Base-by-base conservation (phyloP, 305 asterid species). In the Fraxinus paxiana region DNA sequence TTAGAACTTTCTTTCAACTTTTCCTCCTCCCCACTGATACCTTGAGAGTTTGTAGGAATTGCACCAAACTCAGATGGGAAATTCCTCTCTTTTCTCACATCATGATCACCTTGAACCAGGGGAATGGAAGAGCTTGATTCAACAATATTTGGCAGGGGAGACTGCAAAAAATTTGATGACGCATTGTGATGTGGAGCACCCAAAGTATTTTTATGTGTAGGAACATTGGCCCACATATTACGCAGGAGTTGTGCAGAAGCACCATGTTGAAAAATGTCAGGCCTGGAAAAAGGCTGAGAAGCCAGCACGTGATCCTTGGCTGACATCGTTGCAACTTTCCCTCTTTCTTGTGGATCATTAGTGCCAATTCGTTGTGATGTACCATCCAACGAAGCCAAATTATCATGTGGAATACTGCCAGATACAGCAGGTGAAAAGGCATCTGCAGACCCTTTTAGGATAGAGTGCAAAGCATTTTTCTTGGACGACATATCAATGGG, bases 71-170 rank as follows among this genome's bases (percentile, higher is more conserved):
- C 87, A 61, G 87, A 70, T 0, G 78, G 77, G 73, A 75, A 43
- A 71, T 76, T 77, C 78, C 87, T 80, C 54, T 83, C 88, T 54
- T 80, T 83, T 7, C 77, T 63, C 30, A 76, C 86, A 82, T 86
- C 90, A 69, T 74, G 88, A 76, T 75, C 87, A 48, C 72, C 87
- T 75, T 84, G 90, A 71, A 78, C 75, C 34, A 81, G 81, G 83
- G 84, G 82, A 82, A 67, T 67, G 20, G 89, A 87, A 82, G 88
- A 67, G 88, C 93, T 86, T 78, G 92, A 86, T 77, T 89, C 95
- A 86, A 85, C 87, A 84, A 87, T 82, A 79, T 86, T 88, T 69
- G 87, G 86, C 83, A 71, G 94, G 89, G 84, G 79, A 48, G 84
- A 54, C 77, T 83, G 88, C 34, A 89, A 72, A 78, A 59, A 61